These are phyloP conservation scores for Lactifluus pinguis DNA, from an alignment of 768 basidiomycete species.

Conservation along the genomic window DNA sequence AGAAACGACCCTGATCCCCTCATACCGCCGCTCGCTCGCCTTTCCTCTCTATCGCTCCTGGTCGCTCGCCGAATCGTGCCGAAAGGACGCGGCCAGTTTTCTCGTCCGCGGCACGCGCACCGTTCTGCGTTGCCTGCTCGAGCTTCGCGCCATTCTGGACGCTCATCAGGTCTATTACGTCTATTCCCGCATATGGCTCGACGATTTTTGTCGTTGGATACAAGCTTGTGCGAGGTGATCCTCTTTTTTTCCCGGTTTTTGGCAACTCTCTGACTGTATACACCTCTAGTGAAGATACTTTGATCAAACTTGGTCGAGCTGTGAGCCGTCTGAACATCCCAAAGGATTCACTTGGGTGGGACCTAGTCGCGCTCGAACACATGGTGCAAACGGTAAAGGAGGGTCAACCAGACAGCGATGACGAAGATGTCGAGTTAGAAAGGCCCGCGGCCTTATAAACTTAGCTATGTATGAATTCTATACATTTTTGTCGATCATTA, in stretches of 20 bases:
- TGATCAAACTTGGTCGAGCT: slow-evolving; percentile 38
- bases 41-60: slow-evolving; percentile 81
- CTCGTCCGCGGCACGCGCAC: slow-evolving; percentile 53
- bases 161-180: slow-evolving; percentile 81
- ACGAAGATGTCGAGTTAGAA: slow-evolving; percentile 23
- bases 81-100: slow-evolving; percentile 48
- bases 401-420: slow-evolving; percentile 58
- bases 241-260: too few species aligned
- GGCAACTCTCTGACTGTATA: neutral
- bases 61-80: slow-evolving; percentile 59
- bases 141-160: slow-evolving; percentile 65
- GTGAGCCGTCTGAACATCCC: slow-evolving; percentile 36
- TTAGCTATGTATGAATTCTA: neutral
- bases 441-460: neutral
- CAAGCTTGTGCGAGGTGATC: slow-evolving; percentile 57
- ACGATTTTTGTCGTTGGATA: slow-evolving; percentile 79
- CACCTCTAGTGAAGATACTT: slow-evolving; percentile 43
- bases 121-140: slow-evolving; percentile 57
- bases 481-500: neutral
- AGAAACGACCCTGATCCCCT: slow-evolving; percentile 41
- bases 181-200: slow-evolving; percentile 82
- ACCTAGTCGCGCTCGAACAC: slow-evolving; percentile 56
- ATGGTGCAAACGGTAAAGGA: slow-evolving; percentile 34
- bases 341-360: slow-evolving; percentile 60
- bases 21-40: slow-evolving; percentile 64